Percentiles rank a stretch among this genome's conserved stretches.
phyloP scores from a whole-genome alignment of 106 monocot genomes.

The Chionographis japonica region DNA sequence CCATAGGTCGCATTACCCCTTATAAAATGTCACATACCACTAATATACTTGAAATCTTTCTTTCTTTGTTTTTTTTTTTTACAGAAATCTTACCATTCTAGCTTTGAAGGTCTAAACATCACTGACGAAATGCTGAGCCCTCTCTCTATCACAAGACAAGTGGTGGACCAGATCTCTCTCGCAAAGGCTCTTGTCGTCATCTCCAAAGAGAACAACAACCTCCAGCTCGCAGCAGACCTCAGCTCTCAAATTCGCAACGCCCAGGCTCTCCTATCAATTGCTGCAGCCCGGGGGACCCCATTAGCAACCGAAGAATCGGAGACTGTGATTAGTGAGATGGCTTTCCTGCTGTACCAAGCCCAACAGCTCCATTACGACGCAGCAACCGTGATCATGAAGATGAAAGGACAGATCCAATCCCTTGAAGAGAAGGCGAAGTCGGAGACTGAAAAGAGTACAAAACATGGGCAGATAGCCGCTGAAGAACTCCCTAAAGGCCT shows the following conservation, averaged over 20 bases:
- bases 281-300: slow-evolving; percentile 21
- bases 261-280: slow-evolving; percentile 47
- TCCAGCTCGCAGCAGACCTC: slow-evolving; percentile 59
- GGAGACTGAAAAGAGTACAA: slow-evolving; percentile 64
- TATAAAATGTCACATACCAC: too few species aligned
- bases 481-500: slow-evolving; percentile 82
- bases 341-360: slow-evolving; percentile 61
- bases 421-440: slow-evolving; percentile 56
- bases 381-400: slow-evolving; percentile 43
- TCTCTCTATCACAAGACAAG: slow-evolving; percentile 54
- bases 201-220: slow-evolving; percentile 66
- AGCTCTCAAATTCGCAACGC: slow-evolving; percentile 43
- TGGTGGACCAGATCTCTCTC: slow-evolving; percentile 71
- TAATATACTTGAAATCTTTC: too few species aligned
- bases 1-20: too few species aligned
- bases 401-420: slow-evolving; percentile 60
- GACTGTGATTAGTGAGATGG: slow-evolving; percentile 52
- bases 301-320: slow-evolving; percentile 32
- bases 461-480: slow-evolving; percentile 73
- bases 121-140: slow-evolving; percentile 67
- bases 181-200: slow-evolving; percentile 58
- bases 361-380: slow-evolving; percentile 62
- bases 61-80: not conserved
- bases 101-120: slow-evolving; percentile 39
- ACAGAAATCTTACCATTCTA: slow-evolving; percentile 30